Evolutionary conservation across 306 rosid genomes (phyloP).

Genomic region (Fragaria vesca): DNA sequence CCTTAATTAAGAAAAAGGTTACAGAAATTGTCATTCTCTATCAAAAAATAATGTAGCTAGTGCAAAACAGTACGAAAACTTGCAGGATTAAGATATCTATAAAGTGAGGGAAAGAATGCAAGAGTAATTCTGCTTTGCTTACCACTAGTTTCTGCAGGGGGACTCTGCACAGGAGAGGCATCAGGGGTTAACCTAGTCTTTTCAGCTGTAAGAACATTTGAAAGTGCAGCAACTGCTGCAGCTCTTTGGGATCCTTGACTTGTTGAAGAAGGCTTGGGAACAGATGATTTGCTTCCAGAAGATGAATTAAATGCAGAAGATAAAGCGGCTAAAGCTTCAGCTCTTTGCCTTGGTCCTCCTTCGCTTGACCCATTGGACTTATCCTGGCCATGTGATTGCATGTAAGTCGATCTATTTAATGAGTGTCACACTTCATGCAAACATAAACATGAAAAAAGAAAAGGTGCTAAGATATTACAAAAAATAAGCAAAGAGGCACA

Average conservation of each 20-base stretch:
- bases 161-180: slow-evolving; percentile 68
- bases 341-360: slow-evolving; percentile 95
- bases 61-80: not conserved
- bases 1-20: not conserved
- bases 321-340: slow-evolving; percentile 96
- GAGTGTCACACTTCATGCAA: not conserved
- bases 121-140: slow-evolving; percentile 30
- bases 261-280: slow-evolving; percentile 48
- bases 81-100: not conserved
- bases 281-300: slow-evolving; percentile 38
- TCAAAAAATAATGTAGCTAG: not conserved
- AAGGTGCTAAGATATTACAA: not conserved
- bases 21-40: not conserved
- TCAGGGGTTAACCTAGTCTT: slow-evolving; percentile 66
- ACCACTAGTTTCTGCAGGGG: slow-evolving; percentile 65
- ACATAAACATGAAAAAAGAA: not conserved
- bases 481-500: not conserved
- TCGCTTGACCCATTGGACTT: slow-evolving; percentile 61
- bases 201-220: slow-evolving; percentile 89
- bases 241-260: slow-evolving; percentile 93
- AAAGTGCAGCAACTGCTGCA: slow-evolving; percentile 99
- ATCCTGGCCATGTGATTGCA: slow-evolving; percentile 49
- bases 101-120: not conserved
- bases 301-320: slow-evolving; percentile 79
- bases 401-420: slow-evolving; percentile 17